Base-by-base conservation (phyloP, 257 asterid genomes). In the Plectranthus barbatus region DNA sequence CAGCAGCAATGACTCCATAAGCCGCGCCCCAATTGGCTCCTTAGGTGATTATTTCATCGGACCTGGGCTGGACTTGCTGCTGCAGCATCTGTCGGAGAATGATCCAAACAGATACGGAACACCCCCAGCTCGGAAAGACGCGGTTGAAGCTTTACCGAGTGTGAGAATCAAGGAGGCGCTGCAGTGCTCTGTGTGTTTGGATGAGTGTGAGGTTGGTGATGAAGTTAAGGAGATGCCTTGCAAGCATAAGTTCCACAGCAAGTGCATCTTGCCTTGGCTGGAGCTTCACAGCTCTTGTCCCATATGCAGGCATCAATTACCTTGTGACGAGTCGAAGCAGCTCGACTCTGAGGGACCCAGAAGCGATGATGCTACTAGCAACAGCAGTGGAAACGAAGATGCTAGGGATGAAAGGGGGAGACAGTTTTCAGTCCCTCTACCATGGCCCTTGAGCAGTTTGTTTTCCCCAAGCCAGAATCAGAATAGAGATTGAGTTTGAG, bases 271-370 rank as follows among this genome's bases (percentile, higher is more conserved):
- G 53, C 96, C 97, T 1, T 90, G 97, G 97, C 77, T 90, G 34
- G 85, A 87, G 78, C 92, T 87, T 58, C 97, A 90, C 62, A 90
- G 97, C 60, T 85, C 97, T 8, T 90, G 96, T 64, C 97, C 97
- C 18, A 72, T 85, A 18, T 87, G 97, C 62, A 74, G 97, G 77
- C 66, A 73, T 62, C 96, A 85, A 69, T 74, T 90, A 53, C 95
- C 96, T 44, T 70, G 72, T 20, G 95, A 85, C 45, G 94, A 90
- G 76, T 72, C 84, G 10, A 83, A 87, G 79, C 58, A 71, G n/a
- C n/a, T n/a, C n/a, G 79, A 78, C 31, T 36, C 74, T 6, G 68
- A 70, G 46, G 78, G 68, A 18, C 62, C 74, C 8, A 41, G 74
- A 59, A 80, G 46, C n/a, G n/a, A n/a, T n/a, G n/a, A n/a, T 36